These are phyloP conservation scores for Lichtheimia ramosa DNA, from an alignment of 371 early-diverging fungal species.

Conservation along the genomic window DNA sequence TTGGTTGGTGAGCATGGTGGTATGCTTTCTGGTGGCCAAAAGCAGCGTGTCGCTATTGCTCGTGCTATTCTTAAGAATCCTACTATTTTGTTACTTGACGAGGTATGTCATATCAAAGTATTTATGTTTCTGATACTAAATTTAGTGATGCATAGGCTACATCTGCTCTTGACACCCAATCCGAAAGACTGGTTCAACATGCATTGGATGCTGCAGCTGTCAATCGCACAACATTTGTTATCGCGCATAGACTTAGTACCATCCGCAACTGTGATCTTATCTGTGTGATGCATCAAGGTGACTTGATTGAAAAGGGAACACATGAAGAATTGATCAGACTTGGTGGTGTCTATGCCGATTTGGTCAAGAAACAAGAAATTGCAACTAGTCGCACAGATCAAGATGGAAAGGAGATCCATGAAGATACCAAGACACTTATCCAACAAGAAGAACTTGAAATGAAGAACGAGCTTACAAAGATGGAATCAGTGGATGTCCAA, in stretches of 20 bases:
- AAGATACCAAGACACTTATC: slow-evolving; percentile 11
- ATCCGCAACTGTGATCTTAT: slow-evolving; percentile 83
- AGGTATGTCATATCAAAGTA: slow-evolving; percentile 11
- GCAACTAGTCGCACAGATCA: slow-evolving; percentile 1
- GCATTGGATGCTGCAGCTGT: slow-evolving; percentile 77
- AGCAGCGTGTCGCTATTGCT: slow-evolving; percentile 36
- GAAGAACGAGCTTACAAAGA: slow-evolving; percentile 7
- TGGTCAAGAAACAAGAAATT: slow-evolving; percentile 62
- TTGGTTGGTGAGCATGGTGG: slow-evolving; percentile 65
- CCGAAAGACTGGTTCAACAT: slow-evolving; percentile 79
- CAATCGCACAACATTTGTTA: slow-evolving; percentile 87
- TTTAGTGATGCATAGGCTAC: slow-evolving; percentile 58
- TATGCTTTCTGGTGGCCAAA: slow-evolving; percentile 77
- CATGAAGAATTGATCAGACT: slow-evolving; percentile 63
- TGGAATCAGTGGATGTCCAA: slow-evolving; percentile 5
- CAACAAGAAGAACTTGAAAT: slow-evolving; percentile 4
- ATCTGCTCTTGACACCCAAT: slow-evolving; percentile 75
- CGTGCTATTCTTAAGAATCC: slow-evolving; percentile 34
- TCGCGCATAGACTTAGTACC: slow-evolving; percentile 90
- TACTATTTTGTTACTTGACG: slow-evolving; percentile 29
- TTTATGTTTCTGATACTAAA: not conserved
- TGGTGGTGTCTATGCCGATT: slow-evolving; percentile 55
- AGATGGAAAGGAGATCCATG: slow-evolving; percentile 3
- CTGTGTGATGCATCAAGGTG: slow-evolving; percentile 75
- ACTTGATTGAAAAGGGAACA: slow-evolving; percentile 70